Conservation (phyloP, 2,329 filamentous ascomycete genomes). For the Fusarium gaditjirri region DNA sequence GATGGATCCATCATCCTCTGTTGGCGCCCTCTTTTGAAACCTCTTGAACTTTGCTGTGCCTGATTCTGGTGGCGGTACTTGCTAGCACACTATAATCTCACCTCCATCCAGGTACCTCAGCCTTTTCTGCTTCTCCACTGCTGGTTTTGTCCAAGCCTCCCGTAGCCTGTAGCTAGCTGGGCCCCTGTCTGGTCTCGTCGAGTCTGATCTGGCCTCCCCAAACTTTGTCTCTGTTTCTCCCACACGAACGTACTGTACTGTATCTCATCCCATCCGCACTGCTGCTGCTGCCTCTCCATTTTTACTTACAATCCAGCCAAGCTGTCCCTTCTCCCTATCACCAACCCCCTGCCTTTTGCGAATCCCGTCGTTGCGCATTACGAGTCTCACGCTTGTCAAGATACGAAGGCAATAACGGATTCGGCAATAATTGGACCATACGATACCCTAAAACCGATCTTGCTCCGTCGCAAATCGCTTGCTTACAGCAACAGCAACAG, state of each 20-base stretch:
- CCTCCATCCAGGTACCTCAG: slow-evolving; percentile 12
- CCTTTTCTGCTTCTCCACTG: slow-evolving; percentile 13
- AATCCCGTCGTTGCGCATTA: slow-evolving; percentile 36
- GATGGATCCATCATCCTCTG: slow-evolving; percentile 21
- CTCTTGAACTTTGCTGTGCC: slow-evolving; percentile 26
- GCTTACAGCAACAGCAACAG: background rate
- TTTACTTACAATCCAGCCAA: slow-evolving; percentile 42
- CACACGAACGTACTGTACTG: slow-evolving; percentile 15
- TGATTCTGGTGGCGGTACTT: slow-evolving; percentile 10
- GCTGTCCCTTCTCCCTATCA: slow-evolving; percentile 40
- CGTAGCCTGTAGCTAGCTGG: slow-evolving; percentile 22
- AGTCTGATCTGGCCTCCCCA: slow-evolving; percentile 38
- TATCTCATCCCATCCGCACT: slow-evolving; percentile 27
- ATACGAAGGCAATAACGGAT: slow-evolving; percentile 23
- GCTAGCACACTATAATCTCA: background rate
- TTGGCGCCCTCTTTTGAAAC: slow-evolving; percentile 41
- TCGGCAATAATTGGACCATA: slow-evolving; percentile 25
- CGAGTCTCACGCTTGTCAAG: slow-evolving; percentile 31
- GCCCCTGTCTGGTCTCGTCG: slow-evolving; percentile 30
- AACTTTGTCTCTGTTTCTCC: slow-evolving; percentile 33
- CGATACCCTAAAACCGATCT: slow-evolving; percentile 22
- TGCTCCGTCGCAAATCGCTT: slow-evolving; percentile 29
- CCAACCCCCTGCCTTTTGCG: slow-evolving; percentile 24
- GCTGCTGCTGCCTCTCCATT: slow-evolving; percentile 32
- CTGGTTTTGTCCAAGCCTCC: slow-evolving; percentile 35